Percentiles rank a stretch among this genome's conserved stretches.
Evolutionary conservation across 169 alveolate genomes (phyloP).

Genomic region (Plasmodium gaboni): DNA sequence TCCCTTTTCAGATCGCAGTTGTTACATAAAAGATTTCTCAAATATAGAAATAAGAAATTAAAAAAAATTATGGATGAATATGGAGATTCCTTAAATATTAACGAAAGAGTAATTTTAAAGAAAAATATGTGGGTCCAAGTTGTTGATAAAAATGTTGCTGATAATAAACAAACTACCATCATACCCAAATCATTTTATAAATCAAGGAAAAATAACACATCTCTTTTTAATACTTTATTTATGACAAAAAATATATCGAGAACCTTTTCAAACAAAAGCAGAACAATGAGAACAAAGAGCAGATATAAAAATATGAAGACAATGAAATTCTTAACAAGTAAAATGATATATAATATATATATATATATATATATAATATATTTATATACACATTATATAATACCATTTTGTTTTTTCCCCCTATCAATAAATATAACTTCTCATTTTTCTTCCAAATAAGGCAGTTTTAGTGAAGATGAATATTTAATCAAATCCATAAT

Average conservation of each 20-base stretch:
- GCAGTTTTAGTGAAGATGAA: constrained; percentile 73
- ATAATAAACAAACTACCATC: constrained; percentile 64
- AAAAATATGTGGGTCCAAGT: constrained; percentile 77
- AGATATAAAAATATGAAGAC: constrained; percentile 67
- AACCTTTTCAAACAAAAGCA: constrained; percentile 72
- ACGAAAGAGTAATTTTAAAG: constrained; percentile 62
- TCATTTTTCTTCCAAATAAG: background rate
- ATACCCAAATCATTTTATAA: constrained; percentile 74
- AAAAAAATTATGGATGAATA: constrained; percentile 73
- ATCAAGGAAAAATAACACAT: constrained; percentile 61
- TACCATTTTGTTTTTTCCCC: background rate
- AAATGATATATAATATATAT: background rate
- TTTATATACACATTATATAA: background rate
- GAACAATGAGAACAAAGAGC: constrained; percentile 58
- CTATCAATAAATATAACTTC: background rate
- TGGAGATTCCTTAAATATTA: constrained; percentile 60
- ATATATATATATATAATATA: background rate
- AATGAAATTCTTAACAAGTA: constrained; percentile 74
- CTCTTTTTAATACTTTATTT: constrained; percentile 54
- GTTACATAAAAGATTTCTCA: constrained; percentile 48
- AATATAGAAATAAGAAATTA: constrained; percentile 63
- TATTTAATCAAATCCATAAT: constrained; percentile 58
- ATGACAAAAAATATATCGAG: constrained; percentile 61
- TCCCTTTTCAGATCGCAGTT: constrained; percentile 37
- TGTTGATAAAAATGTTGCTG: constrained; percentile 46